Percentiles rank a stretch among this genome's conserved stretches.
These are phyloP conservation scores for Pseudogymnoascus sp. DNA, from an alignment of 2,329 filamentous ascomycete species.

Conservation along the genomic window DNA sequence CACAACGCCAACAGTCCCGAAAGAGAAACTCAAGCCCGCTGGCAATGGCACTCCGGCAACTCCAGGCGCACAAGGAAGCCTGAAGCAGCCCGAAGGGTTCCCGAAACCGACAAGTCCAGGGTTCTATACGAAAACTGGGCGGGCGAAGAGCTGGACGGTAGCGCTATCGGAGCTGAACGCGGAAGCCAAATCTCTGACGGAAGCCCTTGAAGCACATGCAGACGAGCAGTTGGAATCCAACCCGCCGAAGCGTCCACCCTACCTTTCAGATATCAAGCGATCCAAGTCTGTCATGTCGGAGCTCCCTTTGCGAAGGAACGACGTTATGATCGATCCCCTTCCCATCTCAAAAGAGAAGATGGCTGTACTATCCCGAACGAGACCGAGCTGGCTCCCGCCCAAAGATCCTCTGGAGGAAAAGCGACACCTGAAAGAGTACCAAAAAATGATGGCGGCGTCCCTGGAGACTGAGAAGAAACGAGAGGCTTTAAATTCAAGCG, in stretches of 20 bases:
- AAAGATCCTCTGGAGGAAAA: constrained; percentile 87
- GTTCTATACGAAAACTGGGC: constrained; percentile 26
- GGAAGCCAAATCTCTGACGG: constrained; percentile 66
- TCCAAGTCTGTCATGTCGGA: constrained; percentile 59
- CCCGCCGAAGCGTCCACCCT: constrained; percentile 21
- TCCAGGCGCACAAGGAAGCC: constrained; percentile 49
- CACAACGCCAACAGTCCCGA: constrained; percentile 40
- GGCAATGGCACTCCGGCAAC: constrained; percentile 57
- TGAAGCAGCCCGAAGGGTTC: constrained; percentile 40
- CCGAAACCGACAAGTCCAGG: background rate
- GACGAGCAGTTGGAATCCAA: constrained; percentile 50
- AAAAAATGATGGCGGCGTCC: constrained; percentile 67
- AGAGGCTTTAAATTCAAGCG: constrained; percentile 45
- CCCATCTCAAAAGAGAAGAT: constrained; percentile 82
- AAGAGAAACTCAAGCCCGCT: constrained; percentile 23
- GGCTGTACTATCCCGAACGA: constrained; percentile 68
- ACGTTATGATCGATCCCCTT: constrained; percentile 76
- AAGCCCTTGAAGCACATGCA: constrained; percentile 71
- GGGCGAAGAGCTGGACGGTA: constrained; percentile 67
- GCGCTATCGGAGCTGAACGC: constrained; percentile 59
- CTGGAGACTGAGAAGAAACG: constrained; percentile 50
- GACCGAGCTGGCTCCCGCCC: constrained; percentile 76
- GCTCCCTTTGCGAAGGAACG: constrained; percentile 49
- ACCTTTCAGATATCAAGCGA: constrained; percentile 36
- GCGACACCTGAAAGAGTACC: constrained; percentile 76